phyloP scores from a whole-genome alignment of 1,139 yeast species.

The Diutina catenulata region DNA sequence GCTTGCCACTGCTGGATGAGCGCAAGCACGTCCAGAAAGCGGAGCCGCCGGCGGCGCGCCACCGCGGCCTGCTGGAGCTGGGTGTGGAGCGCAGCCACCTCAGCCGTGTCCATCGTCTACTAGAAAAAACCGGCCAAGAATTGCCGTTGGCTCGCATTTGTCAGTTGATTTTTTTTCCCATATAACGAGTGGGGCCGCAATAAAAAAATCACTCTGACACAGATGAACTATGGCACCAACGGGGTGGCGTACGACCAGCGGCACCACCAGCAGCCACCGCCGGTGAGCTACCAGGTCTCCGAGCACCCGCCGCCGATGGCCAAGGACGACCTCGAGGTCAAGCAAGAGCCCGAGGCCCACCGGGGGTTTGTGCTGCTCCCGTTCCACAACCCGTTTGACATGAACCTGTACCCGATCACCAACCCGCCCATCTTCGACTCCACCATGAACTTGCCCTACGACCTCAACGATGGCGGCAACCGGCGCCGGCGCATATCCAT shows the following conservation, averaged over 20 bases:
- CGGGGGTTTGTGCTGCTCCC: slow-evolving; percentile 8
- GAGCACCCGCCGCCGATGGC: not conserved
- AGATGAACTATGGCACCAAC: slow-evolving; percentile 1
- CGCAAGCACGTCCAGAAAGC: not conserved
- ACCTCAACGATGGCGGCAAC: slow-evolving; percentile 27
- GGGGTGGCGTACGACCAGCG: slow-evolving; percentile 2
- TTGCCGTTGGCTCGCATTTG: too few relatives aligned
- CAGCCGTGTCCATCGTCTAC: too few relatives aligned
- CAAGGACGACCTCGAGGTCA: not conserved
- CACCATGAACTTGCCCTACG: slow-evolving; percentile 31
- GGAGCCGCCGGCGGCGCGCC: not conserved
- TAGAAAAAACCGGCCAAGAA: too few relatives aligned
- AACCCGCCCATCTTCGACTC: slow-evolving; percentile 57
- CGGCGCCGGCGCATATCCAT: slow-evolving; percentile 58
- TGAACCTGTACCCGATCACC: slow-evolving; percentile 44
- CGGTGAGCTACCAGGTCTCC: too few relatives aligned
- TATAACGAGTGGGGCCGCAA: too few relatives aligned
- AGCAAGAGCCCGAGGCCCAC: not conserved
- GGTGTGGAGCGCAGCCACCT: too few relatives aligned
- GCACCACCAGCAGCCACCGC: not conserved
- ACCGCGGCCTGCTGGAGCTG: too few relatives aligned
- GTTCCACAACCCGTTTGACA: slow-evolving; percentile 27
- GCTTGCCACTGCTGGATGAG: not conserved
- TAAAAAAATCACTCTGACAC: too few relatives aligned
- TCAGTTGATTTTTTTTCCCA: too few relatives aligned